Percentiles rank a stretch among this genome's conserved stretches.
These are phyloP conservation scores for Hordeum marinum DNA, from an alignment of 176 grass and related monocot species.

Conservation along the genomic window DNA sequence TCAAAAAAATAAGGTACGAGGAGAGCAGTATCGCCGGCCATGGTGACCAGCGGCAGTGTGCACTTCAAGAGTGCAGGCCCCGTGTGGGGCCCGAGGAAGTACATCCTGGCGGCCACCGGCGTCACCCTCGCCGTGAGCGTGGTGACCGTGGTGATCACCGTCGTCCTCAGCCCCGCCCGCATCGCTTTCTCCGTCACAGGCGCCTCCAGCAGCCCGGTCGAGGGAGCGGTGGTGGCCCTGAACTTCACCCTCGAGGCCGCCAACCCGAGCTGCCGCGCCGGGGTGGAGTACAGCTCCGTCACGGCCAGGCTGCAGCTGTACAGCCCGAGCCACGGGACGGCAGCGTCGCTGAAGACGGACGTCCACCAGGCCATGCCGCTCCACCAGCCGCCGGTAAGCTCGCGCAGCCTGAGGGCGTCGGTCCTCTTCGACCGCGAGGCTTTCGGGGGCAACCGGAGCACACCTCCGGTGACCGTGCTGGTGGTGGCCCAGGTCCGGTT, in stretches of 20 bases:
- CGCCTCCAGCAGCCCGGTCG: neutral
- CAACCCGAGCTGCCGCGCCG: constrained; percentile 14
- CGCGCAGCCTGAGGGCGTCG: neutral
- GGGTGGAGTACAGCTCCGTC: neutral
- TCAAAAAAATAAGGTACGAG: no score
- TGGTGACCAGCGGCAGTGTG: neutral
- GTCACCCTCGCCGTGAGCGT: neutral
- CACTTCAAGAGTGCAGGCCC: neutral
- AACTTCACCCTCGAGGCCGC: neutral
- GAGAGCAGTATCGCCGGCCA: neutral
- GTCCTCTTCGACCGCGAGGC: no score
- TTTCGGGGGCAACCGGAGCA: neutral
- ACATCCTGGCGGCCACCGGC: neutral
- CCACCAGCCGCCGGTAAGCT: constrained; percentile 2
- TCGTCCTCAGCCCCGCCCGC: neutral
- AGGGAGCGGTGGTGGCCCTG: neutral
- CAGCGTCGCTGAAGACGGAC: neutral
- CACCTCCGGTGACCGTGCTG: neutral
- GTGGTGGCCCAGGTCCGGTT: neutral
- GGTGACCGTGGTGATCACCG: neutral
- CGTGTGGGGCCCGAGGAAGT: neutral
- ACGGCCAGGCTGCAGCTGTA: neutral
- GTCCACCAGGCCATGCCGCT: neutral
- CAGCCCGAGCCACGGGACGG: neutral
- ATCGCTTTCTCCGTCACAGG: neutral